Base-by-base conservation (phyloP, 306 rosid species). In the Acacia acuminata region DNA sequence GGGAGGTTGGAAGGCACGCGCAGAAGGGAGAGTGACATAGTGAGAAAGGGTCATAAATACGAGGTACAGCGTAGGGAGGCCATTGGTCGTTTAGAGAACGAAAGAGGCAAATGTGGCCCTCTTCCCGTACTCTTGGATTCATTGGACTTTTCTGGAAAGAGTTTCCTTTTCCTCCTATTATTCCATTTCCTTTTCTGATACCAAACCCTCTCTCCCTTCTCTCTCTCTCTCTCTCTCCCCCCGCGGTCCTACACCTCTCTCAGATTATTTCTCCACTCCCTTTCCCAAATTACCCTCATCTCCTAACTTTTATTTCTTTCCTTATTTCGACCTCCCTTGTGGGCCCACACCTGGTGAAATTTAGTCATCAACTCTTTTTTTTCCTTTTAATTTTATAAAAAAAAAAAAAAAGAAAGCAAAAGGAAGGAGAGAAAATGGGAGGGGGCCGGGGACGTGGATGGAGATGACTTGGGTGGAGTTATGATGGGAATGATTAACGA, bases 101-200 rank as follows among this genome's bases (percentile, higher is more conserved):
- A 89, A 89, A 88, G 91, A 85, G 91, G 97, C 86, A 90, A 90
- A 83, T 88, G 94, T 86, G 91, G 94, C 90, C 94, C 92, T 88
- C 93, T 79, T 90, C 98, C 97, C 94, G 94, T 92, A 92, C 94
- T 88, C 97, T 92, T 94, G 98, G 98, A 92, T 92, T 89, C 76
- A 71, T 71, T 71, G 88, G 94, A 92, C 94, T 80, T 90, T 92
- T 94, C 87, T 79, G 91, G 90, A 92, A 94, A 88, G 68, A 32
- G 5, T 77, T 90, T 85, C 94, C 94, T 79, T 90, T 94, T 90
- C 68, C 84, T 88, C 45, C 88, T 74, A 76, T 87, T 90, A 89
- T 90, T 90, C 92, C 78, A 36, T 88, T 90, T 85, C 88, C 89
- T 85, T 88, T 89, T 88, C 85, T 90, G 78, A 80, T 79, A 51